Base-by-base conservation (phyloP, 2,329 filamentous ascomycete species). In the Hymenoscyphus fraxineus region DNA sequence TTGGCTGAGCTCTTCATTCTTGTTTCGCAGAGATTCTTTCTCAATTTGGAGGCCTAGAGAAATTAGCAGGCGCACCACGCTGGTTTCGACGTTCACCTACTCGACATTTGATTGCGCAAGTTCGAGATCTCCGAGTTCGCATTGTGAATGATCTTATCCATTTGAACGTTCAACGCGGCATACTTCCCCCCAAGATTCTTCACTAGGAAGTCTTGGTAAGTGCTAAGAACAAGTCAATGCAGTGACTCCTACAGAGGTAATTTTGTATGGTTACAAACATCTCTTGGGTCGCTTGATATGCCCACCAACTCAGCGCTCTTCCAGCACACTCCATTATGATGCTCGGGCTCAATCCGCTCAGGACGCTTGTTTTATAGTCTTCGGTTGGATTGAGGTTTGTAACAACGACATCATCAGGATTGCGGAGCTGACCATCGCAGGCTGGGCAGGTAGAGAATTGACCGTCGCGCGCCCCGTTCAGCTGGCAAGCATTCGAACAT, bases 241-340 rank as follows among this genome's bases (percentile, higher is more conserved):
- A 65, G 63, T 74, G 58, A 74, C 70, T 62, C 27, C 27, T 27
- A 27, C 27, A 27, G 27, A 27, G 41, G 64, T 13, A 61, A n/a
- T 38, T 32, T 44, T 32, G 7, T 35, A 38, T 16, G 10, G 38
- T 12, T 27, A 75, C 81, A 68, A 72, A 92, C 90, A 96, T 90
- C 77, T 97, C 91, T 72, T 95, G 91, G 2, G 87, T 88, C 22
- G 88, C 87, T 74, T 97, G 93, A 72, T 96, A 97, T 38, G 86
- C 88, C 89, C 92, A 96, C 74, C 97, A 97, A 39, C 84, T 86
- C 68, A 97, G 77, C 0, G 89, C 92, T 69, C 91, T 84, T 5
- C 89, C 87, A 27, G 92, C 90, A 76, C 92, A 96, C 71, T 97
- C 93, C 83, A 96, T 92, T 68, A 97, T 90, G 38, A 88, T 82